These are phyloP conservation scores for Coccinonectria pachysandricola DNA, from an alignment of 2,329 filamentous ascomycete species.

Conservation along the genomic window DNA sequence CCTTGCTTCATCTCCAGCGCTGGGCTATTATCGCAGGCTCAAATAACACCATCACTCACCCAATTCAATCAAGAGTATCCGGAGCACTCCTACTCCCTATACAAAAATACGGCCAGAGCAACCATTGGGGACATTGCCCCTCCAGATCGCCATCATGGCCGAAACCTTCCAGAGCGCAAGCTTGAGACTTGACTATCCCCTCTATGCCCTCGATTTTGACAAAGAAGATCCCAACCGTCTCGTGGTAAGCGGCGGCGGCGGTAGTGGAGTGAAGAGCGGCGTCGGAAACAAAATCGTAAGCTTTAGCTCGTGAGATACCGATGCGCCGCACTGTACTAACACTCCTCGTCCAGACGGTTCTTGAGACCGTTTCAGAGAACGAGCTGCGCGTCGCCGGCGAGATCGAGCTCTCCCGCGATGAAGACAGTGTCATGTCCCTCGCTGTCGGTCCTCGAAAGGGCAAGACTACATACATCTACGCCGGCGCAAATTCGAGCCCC, in stretches of 20 bases:
- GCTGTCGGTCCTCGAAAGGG: slow-evolving; percentile 54
- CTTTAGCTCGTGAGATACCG: too few species aligned
- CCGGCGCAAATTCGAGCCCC: slow-evolving; percentile 75
- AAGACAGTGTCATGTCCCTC: slow-evolving; percentile 82
- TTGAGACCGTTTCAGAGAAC: slow-evolving; percentile 58
- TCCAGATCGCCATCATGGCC: slow-evolving; percentile 22
- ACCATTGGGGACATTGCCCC: slow-evolving; percentile 5
- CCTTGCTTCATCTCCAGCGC: too few species aligned
- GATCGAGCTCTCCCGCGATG: slow-evolving; percentile 67
- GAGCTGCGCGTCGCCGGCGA: slow-evolving; percentile 58
- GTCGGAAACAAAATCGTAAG: slow-evolving; percentile 80
- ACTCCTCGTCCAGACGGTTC: slow-evolving; percentile 49
- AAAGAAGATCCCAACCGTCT: slow-evolving; percentile 65
- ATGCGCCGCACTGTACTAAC: too few species aligned
- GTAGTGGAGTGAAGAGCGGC: slow-evolving; percentile 66
- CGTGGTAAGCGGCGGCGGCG: slow-evolving; percentile 79
- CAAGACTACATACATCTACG: slow-evolving; percentile 47
- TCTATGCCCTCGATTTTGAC: slow-evolving; percentile 84
- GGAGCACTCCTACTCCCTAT: not conserved
- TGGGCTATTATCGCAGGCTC: too few species aligned
- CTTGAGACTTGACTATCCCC: slow-evolving; percentile 66
- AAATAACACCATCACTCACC: too few species aligned
- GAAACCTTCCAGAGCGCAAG: too few species aligned
- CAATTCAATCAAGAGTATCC: too few species aligned
- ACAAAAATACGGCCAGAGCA: slow-evolving; percentile 1